Percentiles rank a stretch among this genome's conserved stretches.
Conservation (phyloP, 768 basidiomycete genomes). For the Boletus pseudo-olivaceus region DNA sequence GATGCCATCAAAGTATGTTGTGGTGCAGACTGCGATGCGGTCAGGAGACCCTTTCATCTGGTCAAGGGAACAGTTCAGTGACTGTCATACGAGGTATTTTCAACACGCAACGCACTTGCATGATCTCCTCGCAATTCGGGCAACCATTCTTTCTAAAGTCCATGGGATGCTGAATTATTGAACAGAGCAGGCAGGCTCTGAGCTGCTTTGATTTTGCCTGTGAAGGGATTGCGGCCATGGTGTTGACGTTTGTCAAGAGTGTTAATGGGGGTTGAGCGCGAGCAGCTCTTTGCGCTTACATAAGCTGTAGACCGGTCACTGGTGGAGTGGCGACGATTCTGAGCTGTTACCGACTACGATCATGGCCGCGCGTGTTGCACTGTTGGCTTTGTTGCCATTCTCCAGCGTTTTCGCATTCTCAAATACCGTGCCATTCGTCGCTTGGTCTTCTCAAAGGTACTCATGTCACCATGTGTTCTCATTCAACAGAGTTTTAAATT, state of each 20-base stretch:
- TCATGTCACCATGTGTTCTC: background rate
- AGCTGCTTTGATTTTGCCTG: conserved; percentile 69
- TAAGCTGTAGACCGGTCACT: background rate
- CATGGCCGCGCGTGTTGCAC: conserved; percentile 40
- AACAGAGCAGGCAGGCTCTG: conserved; percentile 92
- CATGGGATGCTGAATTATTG: conserved; percentile 75
- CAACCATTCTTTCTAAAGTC: conserved; percentile 89
- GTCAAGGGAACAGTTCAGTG: background rate
- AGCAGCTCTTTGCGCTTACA: conserved; percentile 8
- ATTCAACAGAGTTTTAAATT: background rate
- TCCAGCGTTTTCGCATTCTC: conserved; percentile 50
- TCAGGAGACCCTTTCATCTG: conserved; percentile 90
- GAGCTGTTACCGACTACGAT: conserved; percentile 22
- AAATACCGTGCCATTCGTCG: conserved; percentile 60
- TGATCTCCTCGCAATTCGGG: conserved; percentile 94
- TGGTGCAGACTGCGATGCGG: conserved; percentile 81
- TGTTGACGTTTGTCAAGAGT: background rate
- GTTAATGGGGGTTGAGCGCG: too few relatives aligned
- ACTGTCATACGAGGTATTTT: background rate
- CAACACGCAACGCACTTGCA: conserved; percentile 69
- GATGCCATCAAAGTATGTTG: conserved; percentile 88
- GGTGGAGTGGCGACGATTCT: background rate
- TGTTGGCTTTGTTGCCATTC: conserved; percentile 45
- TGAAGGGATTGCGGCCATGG: conserved; percentile 48
- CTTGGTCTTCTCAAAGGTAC: conserved; percentile 72